Percentiles rank a stretch among this genome's conserved stretches.
phyloP scores from a whole-genome alignment of 192 early-diverging fungal genomes.

The Funneliformis mosseae region DNA sequence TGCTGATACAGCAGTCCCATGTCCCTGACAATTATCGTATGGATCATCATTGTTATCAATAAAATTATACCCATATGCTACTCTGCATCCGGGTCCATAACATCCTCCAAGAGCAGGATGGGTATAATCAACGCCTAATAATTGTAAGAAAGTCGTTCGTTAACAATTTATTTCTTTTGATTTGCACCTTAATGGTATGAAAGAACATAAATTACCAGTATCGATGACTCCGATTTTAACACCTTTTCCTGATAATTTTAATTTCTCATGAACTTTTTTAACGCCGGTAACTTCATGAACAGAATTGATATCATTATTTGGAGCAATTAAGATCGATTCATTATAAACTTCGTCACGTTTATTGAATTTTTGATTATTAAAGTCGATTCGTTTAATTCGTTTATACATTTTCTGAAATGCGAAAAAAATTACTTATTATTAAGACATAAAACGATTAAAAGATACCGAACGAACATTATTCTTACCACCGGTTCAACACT shows the following conservation, averaged over 20 bases:
- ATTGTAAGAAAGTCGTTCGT: neutral
- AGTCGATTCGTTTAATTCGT: neutral
- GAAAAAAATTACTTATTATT: neutral
- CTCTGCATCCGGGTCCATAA: constrained; percentile 54
- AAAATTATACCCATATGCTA: constrained; percentile 59
- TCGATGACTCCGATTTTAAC: constrained; percentile 70
- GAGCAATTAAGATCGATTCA: neutral
- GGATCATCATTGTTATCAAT: constrained; percentile 63
- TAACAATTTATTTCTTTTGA: neutral
- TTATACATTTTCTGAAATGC: neutral
- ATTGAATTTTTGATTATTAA: neutral
- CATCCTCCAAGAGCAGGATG: constrained; percentile 64
- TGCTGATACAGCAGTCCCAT: constrained; percentile 71
- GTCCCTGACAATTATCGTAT: constrained; percentile 60
- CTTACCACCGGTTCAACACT: neutral
- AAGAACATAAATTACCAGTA: too few species aligned
- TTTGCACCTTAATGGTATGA: too few species aligned
- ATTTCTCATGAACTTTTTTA: constrained; percentile 43
- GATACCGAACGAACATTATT: too few species aligned
- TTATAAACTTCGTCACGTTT: neutral
- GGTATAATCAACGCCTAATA: constrained; percentile 53
- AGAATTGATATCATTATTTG: constrained; percentile 21
- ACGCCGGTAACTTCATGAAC: constrained; percentile 58
- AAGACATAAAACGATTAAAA: too few species aligned
- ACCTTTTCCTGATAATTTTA: constrained; percentile 62